Conservation (phyloP, 2,329 filamentous ascomycete genomes). For the Verticillium tricorpus region DNA sequence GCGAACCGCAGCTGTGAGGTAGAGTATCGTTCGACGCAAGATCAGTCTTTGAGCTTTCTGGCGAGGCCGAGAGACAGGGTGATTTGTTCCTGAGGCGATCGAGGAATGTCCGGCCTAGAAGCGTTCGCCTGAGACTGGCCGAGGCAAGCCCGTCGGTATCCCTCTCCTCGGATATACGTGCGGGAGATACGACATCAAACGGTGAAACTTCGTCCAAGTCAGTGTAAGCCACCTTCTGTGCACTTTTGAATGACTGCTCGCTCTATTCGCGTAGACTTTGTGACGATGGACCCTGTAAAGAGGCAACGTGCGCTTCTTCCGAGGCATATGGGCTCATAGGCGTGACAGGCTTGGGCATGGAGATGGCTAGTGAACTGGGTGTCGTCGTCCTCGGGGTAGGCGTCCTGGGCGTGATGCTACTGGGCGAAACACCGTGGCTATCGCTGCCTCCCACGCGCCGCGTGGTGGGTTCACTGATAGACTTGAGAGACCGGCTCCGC, state of each 20-base stretch:
- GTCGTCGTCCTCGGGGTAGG: neutral
- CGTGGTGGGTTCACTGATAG: conserved; percentile 26
- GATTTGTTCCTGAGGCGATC: neutral
- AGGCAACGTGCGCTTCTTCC: conserved; percentile 43
- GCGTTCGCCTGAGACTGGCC: neutral
- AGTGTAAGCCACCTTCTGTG: neutral
- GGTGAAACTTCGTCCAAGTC: neutral
- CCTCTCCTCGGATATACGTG: neutral
- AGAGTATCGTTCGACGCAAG: neutral
- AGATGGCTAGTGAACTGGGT: neutral
- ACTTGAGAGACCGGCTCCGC: conserved; percentile 31
- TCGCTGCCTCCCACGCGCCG: neutral
- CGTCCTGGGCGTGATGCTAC: conserved; percentile 10
- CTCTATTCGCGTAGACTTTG: neutral
- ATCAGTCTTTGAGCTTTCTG: neutral
- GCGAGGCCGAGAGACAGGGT: neutral
- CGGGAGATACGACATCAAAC: neutral
- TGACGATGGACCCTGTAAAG: conserved; percentile 32
- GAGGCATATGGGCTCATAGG: conserved; percentile 39
- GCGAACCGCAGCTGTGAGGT: neutral
- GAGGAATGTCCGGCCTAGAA: neutral
- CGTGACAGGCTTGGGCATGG: conserved; percentile 1
- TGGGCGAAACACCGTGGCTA: neutral
- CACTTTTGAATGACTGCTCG: neutral
- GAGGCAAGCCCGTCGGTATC: neutral